Evolutionary conservation across 495 filamentous ascomycete species (phyloP), one percentile per base, ranked within the genome.

Genomic region (Lophiotrema nucula): DNA sequence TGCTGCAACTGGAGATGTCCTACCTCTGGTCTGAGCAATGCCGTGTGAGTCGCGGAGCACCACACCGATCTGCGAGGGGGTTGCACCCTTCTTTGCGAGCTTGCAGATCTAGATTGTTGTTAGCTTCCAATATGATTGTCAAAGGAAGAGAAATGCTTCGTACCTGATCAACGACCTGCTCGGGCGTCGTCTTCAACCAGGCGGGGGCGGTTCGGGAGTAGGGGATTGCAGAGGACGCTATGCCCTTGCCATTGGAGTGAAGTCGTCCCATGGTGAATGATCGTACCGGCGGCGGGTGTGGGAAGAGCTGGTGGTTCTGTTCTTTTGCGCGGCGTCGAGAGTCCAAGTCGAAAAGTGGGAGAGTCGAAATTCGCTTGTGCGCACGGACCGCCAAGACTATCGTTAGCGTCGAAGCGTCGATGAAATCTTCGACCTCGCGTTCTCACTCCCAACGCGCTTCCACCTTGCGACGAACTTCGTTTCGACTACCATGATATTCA

Each of bases 201-300:
- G 88, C 79, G 22, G 93, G 92, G 53, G 90, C 74, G 58, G 83
- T 86, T 79, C 95, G 92, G 49, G 89, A 95, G 86, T 97, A 97
- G 60, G 95, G 95, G 78, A 97, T 81, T 67, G 95, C 90, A 55
- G 89, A 95, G 78, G 88, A 78, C 51, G 89, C 87, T 75, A 97
- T 97, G 76, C 95, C 95, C 87, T 99, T 99, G 79, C 95, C 93
- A 70, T 96, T 97, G 82, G 82, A 88, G 88, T 99, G 95, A 83
- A 98, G 86, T 79, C 93, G 86, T 86, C 92, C 92, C 92, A 96
- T 96, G 72, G 72, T 88, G 78, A 69, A 68, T 38, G 42, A 52
- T 51, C 41, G 48, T 39, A 47, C 42, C 25, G 59, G 28, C 47
- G 33, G 23, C 38, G 51, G 35, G 19, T n/a, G 33, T 33, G 53